These are phyloP conservation scores for Syzygium aqueum DNA, from an alignment of 345 rosid species.

Conservation along the genomic window DNA sequence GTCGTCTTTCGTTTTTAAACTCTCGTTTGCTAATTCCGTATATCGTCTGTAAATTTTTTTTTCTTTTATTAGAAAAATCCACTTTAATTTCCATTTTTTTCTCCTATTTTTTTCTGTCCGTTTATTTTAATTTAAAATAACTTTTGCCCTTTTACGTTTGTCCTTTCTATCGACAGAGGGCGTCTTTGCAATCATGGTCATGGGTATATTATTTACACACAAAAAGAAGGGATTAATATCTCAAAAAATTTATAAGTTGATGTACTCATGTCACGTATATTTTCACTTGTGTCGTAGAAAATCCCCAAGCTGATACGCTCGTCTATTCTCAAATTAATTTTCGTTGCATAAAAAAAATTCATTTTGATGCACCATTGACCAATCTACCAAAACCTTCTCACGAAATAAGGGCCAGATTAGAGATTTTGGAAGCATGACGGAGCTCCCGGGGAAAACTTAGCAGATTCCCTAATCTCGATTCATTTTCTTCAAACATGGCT, in stretches of 20 bases:
- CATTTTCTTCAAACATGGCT: background rate
- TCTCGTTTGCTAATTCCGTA: background rate
- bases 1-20: background rate
- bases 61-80: background rate
- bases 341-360: no score
- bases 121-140: background rate
- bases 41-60: background rate
- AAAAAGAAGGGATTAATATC: background rate
- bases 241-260: background rate
- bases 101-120: background rate
- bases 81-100: background rate
- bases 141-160: background rate
- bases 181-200: no score
- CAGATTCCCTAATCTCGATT: rapidly evolving
- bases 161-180: background rate
- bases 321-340: background rate
- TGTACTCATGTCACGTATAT: no score
- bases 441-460: background rate
- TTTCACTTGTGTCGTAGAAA: background rate
- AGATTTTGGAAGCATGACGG: background rate
- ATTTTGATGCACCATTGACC: background rate
- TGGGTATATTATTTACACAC: background rate
- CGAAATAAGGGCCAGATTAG: rapidly evolving
- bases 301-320: rapidly evolving
- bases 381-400: background rate